Conservation (phyloP, 1,284 basidiomycete species). For the Austroboletus sp. region DNA sequence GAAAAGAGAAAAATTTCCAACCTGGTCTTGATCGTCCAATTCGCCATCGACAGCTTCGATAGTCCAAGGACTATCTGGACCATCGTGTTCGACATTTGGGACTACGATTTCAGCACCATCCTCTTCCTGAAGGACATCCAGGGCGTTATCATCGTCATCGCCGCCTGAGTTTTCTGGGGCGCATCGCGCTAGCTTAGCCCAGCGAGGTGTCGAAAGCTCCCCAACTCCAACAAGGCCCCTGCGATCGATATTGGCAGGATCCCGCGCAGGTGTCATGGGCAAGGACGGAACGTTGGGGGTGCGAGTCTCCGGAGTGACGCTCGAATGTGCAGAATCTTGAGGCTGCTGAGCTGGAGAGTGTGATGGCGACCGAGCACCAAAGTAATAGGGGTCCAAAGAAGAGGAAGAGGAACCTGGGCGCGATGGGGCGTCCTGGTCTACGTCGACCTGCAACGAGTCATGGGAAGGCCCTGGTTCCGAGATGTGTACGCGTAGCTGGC, state of each 20-base stretch:
- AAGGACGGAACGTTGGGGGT: slow-evolving; percentile 50
- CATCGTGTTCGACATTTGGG: slow-evolving; percentile 39
- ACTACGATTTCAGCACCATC: slow-evolving; percentile 38
- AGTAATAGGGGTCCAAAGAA: slow-evolving; percentile 79
- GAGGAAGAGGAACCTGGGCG: slow-evolving; percentile 65
- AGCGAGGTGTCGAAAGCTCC: slow-evolving; percentile 94
- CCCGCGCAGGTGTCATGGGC: slow-evolving; percentile 68
- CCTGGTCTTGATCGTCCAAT: slow-evolving; percentile 60
- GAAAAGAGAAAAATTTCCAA: slow-evolving; percentile 29
- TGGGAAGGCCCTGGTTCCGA: slow-evolving; percentile 18
- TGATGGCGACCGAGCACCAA: slow-evolving; percentile 58
- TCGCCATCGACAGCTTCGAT: slow-evolving; percentile 80
- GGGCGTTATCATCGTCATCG: slow-evolving; percentile 30
- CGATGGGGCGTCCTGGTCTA: slow-evolving; percentile 29
- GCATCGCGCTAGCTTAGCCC: slow-evolving; percentile 47
- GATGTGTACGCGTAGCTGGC: slow-evolving; percentile 26
- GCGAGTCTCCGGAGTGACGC: slow-evolving; percentile 41
- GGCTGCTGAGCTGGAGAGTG: slow-evolving; percentile 43
- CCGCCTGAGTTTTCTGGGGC: slow-evolving; percentile 28
- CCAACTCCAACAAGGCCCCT: slow-evolving; percentile 88
- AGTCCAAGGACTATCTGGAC: slow-evolving; percentile 76
- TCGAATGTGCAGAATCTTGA: slow-evolving; percentile 28
- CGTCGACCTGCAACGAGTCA: slow-evolving; percentile 25
- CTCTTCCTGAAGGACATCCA: slow-evolving; percentile 40
- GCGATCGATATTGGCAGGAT: slow-evolving; percentile 81